Evolutionary conservation across 495 filamentous ascomycete genomes (phyloP).

Genomic region (Bombardia bombarda): DNA sequence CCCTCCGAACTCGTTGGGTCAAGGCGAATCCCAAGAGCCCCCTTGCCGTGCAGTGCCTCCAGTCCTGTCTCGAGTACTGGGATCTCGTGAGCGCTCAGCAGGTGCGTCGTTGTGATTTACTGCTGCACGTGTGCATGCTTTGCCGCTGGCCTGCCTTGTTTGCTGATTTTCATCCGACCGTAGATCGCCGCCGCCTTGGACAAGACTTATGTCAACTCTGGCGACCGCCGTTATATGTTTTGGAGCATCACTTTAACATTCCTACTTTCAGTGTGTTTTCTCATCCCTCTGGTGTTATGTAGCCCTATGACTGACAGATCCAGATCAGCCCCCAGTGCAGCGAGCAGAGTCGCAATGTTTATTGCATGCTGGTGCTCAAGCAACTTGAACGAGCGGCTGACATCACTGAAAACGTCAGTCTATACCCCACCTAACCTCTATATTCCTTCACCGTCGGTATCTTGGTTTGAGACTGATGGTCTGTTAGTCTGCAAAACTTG

Average conservation of each 20-base stretch:
- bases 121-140: not conserved
- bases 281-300: not conserved
- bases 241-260: constrained; percentile 35
- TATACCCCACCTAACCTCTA: too few species aligned
- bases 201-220: constrained; percentile 27
- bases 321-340: constrained; percentile 28
- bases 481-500: constrained; percentile 14
- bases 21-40: constrained; percentile 35
- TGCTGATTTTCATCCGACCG: not conserved
- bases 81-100: constrained; percentile 43
- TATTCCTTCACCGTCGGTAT: not conserved
- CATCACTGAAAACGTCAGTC: constrained; percentile 25
- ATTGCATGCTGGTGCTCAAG: constrained; percentile 29
- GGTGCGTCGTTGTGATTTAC: constrained; percentile 11
- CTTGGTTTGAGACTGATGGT: constrained; percentile 2
- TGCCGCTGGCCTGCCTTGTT: not conserved
- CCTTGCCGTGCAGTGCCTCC: constrained; percentile 27
- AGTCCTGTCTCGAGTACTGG: constrained; percentile 35
- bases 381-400: constrained; percentile 37
- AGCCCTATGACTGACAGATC: constrained; percentile 17
- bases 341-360: constrained; percentile 31
- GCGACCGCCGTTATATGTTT: constrained; percentile 34
- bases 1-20: constrained; percentile 31
- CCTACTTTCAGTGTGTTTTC: constrained; percentile 34
- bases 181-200: constrained; percentile 38